A percentile compares a stretch with the other conserved stretches of the same genome.
Conservation (phyloP, 129 eudicot genomes). For the carrot (Daucus carota) region DNA sequence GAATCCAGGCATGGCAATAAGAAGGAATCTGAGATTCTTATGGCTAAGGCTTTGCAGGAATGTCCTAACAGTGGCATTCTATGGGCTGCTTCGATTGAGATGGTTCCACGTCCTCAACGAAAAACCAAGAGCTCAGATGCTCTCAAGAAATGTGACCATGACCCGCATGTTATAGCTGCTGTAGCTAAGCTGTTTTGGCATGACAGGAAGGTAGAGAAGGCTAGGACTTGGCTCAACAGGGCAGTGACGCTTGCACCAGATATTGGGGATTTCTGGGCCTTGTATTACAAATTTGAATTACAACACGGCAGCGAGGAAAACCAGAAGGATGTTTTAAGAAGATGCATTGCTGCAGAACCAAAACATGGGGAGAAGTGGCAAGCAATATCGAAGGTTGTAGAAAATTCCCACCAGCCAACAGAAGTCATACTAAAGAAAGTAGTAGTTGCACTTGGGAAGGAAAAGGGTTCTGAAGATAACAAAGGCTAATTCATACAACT, state of each 20-base stretch:
- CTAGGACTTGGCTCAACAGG: conserved; percentile 73
- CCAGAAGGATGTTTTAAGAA: conserved; percentile 66
- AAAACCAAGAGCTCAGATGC: conserved; percentile 68
- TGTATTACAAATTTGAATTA: conserved; percentile 65
- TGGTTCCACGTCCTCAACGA: conserved; percentile 83
- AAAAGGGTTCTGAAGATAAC: conserved; percentile 61
- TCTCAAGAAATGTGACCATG: conserved; percentile 60
- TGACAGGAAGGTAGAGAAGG: conserved; percentile 84
- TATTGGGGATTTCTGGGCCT: conserved; percentile 90
- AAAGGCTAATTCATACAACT: conserved; percentile 23
- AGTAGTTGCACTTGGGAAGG: conserved; percentile 65
- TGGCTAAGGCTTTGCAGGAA: conserved; percentile 92
- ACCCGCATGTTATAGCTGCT: conserved; percentile 77
- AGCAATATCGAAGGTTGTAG: conserved; percentile 72
- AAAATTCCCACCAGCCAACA: conserved; percentile 80
- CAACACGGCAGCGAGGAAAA: conserved; percentile 76
- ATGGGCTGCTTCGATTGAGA: conserved; percentile 86
- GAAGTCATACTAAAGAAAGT: conserved; percentile 78
- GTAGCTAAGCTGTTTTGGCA: conserved; percentile 93
- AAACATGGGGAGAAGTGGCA: conserved; percentile 98
- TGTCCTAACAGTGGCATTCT: conserved; percentile 84
- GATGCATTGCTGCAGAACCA: conserved; percentile 74
- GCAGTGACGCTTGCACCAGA: conserved; percentile 82
- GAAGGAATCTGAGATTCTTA: conserved; percentile 71
- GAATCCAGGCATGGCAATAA: conserved; percentile 70